Evolutionary conservation across 2,329 filamentous ascomycete genomes (phyloP), one percentile per base, ranked within the genome.

Genomic region (Aspergillus nomiae): DNA sequence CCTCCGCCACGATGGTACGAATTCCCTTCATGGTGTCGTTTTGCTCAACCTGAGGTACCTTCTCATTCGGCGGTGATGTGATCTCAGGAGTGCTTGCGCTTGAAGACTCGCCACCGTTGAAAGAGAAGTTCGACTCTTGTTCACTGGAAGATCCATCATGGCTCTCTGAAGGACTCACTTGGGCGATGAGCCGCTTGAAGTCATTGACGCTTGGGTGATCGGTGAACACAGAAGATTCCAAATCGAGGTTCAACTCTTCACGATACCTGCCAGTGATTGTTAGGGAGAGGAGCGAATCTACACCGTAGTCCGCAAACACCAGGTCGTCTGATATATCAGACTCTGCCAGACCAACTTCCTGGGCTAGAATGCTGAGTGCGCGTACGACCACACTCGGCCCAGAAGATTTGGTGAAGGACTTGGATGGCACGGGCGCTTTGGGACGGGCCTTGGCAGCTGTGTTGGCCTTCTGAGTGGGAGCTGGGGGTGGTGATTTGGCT

Each of bases 261-360:
- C 86, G 84, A 76, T 88, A 87, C 70, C 84, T 84, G 67, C 86
- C 86, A 51, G 85, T 87, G 66, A 88, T 86, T 32, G 85, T 87
- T 61, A 88, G 71, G 1, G 86, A 87, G 66, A 88, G 82, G 21
- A 88, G 79, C 9, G 86, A 88, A 74, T 88, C 86, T 36, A 88
- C 85, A 63, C 86, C 86, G 28, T 88, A 83, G 69, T 88, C 86
- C 67, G 87, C 85, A 67, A 88, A 88, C 56, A 85, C 84, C 58
- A 86, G 82, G 59, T 86, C 84, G 59, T 88, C 85, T 14, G 86
- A 83, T 58, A 89, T 81, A 70, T 89, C 86, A 24, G 81, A 80
- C 70, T 84, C 81, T 58, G 86, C 83, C 24, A 89, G 81, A 64
- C 86, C 86, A 55, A 85, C 86, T 74, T 81, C 80, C 19, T 73